Percentiles rank a stretch among this genome's conserved stretches.
These are phyloP conservation scores for Elaeis guineensis DNA, from an alignment of 176 grass and related monocot species.

Conservation along the genomic window DNA sequence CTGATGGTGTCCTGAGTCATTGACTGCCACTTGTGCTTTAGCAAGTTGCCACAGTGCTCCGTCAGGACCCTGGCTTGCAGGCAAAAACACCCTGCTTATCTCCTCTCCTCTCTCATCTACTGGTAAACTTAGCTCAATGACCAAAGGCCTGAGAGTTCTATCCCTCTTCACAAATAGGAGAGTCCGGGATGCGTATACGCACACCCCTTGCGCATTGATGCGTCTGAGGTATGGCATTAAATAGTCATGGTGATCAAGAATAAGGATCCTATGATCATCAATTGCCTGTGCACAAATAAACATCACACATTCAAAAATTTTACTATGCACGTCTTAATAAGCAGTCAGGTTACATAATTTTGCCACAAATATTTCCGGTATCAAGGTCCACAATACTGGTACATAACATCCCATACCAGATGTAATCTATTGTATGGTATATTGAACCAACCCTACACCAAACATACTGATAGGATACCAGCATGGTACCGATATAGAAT, in stretches of 20 bases:
- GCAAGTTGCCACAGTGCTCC: slow-evolving; percentile 61
- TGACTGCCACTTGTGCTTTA: slow-evolving; percentile 73
- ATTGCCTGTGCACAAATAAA: slow-evolving; percentile 35
- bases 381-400: background rate
- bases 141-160: slow-evolving; percentile 45
- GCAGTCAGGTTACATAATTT: too few relatives aligned
- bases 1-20: slow-evolving; percentile 96
- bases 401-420: background rate
- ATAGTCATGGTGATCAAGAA: slow-evolving; percentile 93
- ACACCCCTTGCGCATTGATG: slow-evolving; percentile 55
- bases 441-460: too few relatives aligned
- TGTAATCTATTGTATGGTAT: too few relatives aligned
- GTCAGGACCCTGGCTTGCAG: slow-evolving; percentile 27
- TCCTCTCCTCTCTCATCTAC: slow-evolving; percentile 1
- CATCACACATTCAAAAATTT: background rate
- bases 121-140: slow-evolving; percentile 70
- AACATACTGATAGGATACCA: too few relatives aligned
- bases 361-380: too few relatives aligned
- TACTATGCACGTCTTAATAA: too few relatives aligned
- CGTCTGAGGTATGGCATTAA: slow-evolving; percentile 68
- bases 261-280: slow-evolving; percentile 37
- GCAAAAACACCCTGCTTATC: slow-evolving; percentile 48
- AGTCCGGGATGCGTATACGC: slow-evolving; percentile 85
- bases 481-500: too few relatives aligned
- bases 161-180: slow-evolving; percentile 66